A percentile compares a stretch with the other conserved stretches of the same genome.
phyloP scores from a whole-genome alignment of 345 rosid species.

The Eucalyptus leucophloia region DNA sequence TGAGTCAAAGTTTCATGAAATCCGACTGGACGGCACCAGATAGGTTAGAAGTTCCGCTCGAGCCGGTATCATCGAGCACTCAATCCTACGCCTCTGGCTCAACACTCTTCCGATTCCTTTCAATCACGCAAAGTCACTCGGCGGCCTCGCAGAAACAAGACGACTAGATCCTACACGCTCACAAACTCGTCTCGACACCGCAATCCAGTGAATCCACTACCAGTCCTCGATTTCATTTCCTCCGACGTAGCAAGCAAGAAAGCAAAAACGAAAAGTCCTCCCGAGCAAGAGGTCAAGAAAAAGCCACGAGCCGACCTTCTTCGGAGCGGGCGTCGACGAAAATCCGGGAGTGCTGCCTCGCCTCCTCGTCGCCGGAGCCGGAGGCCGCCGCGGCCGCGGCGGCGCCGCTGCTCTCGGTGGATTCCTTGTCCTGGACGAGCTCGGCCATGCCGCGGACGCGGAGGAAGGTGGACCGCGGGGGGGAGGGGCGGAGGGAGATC shows the following conservation, averaged over 20 bases:
- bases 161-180: neutral
- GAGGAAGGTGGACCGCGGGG: slow-evolving; percentile 12
- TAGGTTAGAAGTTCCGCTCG: neutral
- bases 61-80: neutral
- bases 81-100: neutral
- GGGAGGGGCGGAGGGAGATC: slow-evolving; percentile 1
- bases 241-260: neutral
- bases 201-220: neutral
- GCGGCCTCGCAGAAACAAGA: neutral
- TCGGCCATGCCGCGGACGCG: slow-evolving; percentile 50
- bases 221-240: neutral
- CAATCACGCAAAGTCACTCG: neutral
- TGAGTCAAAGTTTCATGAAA: neutral
- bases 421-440: slow-evolving; percentile 50
- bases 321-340: slow-evolving; percentile 64
- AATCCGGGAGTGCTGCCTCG: slow-evolving; percentile 36
- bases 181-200: neutral
- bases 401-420: neutral
- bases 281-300: neutral
- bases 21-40: neutral
- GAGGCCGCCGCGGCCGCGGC: slow-evolving; percentile 6
- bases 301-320: slow-evolving; percentile 32
- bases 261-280: neutral
- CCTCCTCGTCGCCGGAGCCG: slow-evolving; percentile 5
- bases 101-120: neutral